Evolutionary conservation across 2,329 filamentous ascomycete genomes (phyloP).

Genomic region (Ciborinia camelliae): DNA sequence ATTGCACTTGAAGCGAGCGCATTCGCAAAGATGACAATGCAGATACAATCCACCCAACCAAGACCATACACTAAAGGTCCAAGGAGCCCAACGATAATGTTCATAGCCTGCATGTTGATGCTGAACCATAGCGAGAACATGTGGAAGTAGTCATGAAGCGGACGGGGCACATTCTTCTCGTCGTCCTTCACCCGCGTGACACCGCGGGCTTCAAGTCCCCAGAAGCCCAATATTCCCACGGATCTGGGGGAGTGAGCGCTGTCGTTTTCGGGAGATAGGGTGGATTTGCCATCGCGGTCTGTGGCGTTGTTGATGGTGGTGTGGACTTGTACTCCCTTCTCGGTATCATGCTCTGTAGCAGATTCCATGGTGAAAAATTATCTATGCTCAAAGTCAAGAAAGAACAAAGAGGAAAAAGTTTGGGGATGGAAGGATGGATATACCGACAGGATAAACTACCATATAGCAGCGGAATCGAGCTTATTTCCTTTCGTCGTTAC

Average conservation of each 20-base stretch:
- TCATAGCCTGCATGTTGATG: constrained; percentile 59
- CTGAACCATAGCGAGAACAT: constrained; percentile 58
- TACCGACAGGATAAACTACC: background rate
- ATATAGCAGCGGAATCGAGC: background rate
- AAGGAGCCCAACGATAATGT: constrained; percentile 59
- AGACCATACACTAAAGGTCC: constrained; percentile 55
- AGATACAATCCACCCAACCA: constrained; percentile 51
- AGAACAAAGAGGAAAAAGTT: background rate
- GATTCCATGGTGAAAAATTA: constrained; percentile 13
- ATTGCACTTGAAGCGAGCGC: constrained; percentile 51
- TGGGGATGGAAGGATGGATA: background rate
- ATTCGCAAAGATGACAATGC: constrained; percentile 54
- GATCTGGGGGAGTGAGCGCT: background rate
- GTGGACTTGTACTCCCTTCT: constrained; percentile 19
- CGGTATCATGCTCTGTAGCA: constrained; percentile 20
- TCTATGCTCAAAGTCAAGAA: background rate
- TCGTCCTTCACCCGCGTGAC: constrained; percentile 54
- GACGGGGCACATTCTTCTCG: constrained; percentile 49
- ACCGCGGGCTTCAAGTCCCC: constrained; percentile 49
- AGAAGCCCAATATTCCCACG: constrained; percentile 17
- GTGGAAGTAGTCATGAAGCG: constrained; percentile 43
- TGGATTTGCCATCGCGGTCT: constrained; percentile 13
- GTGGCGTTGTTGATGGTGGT: constrained; percentile 1
- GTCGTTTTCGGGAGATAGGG: background rate
- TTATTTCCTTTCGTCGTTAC: constrained; percentile 10